phyloP scores from a whole-genome alignment of 148 eudicot species.

The Nyssa sinensis region DNA sequence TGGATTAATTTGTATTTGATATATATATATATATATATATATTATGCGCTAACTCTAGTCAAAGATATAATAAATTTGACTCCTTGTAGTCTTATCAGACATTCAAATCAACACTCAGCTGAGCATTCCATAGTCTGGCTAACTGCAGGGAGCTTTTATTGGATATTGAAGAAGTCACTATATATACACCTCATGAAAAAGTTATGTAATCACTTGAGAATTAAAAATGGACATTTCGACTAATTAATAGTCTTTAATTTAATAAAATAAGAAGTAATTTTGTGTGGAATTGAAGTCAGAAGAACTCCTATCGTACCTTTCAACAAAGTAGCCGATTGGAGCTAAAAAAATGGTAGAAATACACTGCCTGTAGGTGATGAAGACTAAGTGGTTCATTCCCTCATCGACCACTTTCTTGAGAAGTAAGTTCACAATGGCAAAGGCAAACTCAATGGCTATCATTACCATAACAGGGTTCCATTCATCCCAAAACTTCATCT shows the following conservation, averaged over 20 bases:
- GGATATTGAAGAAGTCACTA: background rate
- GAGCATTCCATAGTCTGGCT: background rate
- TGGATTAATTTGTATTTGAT: too few relatives aligned
- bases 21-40: too few relatives aligned
- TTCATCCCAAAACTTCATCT: constrained; percentile 26
- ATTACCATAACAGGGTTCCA: constrained; percentile 41
- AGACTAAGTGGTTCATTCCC: constrained; percentile 42
- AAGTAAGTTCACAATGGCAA: constrained; percentile 32
- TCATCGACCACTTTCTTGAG: constrained; percentile 28
- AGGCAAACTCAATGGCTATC: constrained; percentile 27
- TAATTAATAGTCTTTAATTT: background rate
- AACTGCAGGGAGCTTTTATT: constrained; percentile 6
- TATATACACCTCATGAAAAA: too few relatives aligned
- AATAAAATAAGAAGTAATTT: too few relatives aligned
- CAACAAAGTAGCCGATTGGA: constrained; percentile 32
- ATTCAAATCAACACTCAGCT: background rate
- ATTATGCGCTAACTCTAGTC: background rate
- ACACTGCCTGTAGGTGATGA: constrained; percentile 41
- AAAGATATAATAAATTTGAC: background rate
- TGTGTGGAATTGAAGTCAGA: background rate
- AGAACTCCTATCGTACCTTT: constrained; percentile 17
- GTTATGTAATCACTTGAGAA: background rate
- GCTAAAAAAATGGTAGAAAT: constrained; percentile 34
- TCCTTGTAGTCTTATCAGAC: background rate
- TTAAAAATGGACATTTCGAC: background rate